These are phyloP conservation scores for Aspergillus neotritici DNA, from an alignment of 2,329 filamentous ascomycete genomes.

Conservation along the genomic window DNA sequence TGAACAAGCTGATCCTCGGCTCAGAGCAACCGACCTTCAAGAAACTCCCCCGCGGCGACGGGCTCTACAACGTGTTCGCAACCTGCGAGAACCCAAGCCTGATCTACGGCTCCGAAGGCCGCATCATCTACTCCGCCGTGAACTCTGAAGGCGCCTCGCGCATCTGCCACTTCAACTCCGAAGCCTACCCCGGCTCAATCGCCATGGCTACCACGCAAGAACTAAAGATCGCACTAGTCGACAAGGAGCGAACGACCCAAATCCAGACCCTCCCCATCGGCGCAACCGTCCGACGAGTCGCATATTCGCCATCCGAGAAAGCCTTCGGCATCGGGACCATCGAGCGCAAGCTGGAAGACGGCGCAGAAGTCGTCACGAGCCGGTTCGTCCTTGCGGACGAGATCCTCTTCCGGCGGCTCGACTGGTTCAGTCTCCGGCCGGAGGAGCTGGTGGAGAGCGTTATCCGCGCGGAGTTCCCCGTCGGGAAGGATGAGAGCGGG, in stretches of 20 bases:
- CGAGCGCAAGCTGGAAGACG: constrained; percentile 62
- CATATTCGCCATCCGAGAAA: constrained; percentile 72
- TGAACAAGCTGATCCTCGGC: constrained; percentile 78
- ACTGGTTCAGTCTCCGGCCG: constrained; percentile 59
- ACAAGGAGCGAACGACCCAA: constrained; percentile 80
- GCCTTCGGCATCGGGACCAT: constrained; percentile 86
- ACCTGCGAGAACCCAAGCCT: constrained; percentile 91
- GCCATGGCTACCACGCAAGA: constrained; percentile 71
- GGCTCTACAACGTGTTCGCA: constrained; percentile 76
- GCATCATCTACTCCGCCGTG: constrained; percentile 87
- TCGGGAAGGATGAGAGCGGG: constrained; percentile 51
- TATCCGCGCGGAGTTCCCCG: constrained; percentile 67
- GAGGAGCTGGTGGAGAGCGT: constrained; percentile 81
- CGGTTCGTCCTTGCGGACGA: constrained; percentile 90
- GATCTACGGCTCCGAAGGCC: constrained; percentile 82
- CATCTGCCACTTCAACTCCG: constrained; percentile 75
- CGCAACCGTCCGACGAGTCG: constrained; percentile 79
- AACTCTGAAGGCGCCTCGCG: constrained; percentile 79
- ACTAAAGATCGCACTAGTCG: constrained; percentile 73
- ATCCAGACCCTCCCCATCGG: constrained; percentile 72
- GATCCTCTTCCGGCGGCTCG: constrained; percentile 73
- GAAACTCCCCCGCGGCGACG: constrained; percentile 62
- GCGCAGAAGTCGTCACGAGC: constrained; percentile 69
- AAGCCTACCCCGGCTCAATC: constrained; percentile 74
- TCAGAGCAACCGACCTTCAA: constrained; percentile 80